Conservation (phyloP, 495 filamentous ascomycete genomes). For the Tuber microsphaerosporum region DNA sequence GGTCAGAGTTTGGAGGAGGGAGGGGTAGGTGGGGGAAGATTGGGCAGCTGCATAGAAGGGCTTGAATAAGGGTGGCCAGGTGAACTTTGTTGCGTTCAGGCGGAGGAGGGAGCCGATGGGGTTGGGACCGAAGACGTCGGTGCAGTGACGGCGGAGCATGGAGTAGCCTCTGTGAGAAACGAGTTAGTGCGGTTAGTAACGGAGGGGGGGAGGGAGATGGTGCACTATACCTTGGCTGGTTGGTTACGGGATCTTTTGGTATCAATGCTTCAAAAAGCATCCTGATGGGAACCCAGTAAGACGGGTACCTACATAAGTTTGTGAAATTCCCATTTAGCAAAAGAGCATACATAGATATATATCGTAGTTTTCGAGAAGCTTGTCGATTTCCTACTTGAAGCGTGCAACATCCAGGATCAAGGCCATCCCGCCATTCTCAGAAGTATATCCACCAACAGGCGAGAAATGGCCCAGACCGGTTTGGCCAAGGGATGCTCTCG, state of each 20-base stretch:
- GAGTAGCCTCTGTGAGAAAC: slow-evolving; percentile 30
- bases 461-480: slow-evolving; percentile 39
- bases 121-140: slow-evolving; percentile 2
- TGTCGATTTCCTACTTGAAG: slow-evolving; percentile 32
- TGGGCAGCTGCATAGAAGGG: slow-evolving; percentile 11
- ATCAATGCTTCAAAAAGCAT: slow-evolving; percentile 31
- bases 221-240: slow-evolving; percentile 22
- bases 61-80: slow-evolving; percentile 28
- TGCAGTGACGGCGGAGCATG: slow-evolving; percentile 22
- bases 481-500: slow-evolving; percentile 37
- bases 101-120: slow-evolving; percentile 21
- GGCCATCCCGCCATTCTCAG: slow-evolving; percentile 37
- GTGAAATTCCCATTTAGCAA: slow-evolving; percentile 3
- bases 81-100: slow-evolving; percentile 35
- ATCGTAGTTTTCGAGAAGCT: background rate
- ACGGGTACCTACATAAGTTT: slow-evolving; percentile 28
- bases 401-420: slow-evolving; percentile 39
- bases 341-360: background rate
- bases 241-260: slow-evolving; percentile 31
- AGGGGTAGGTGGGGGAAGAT: slow-evolving; percentile 7
- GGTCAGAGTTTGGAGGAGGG: slow-evolving; percentile 13
- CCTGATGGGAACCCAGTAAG: slow-evolving; percentile 39
- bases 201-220: background rate
- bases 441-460: slow-evolving; percentile 39
- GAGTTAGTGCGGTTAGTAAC: background rate